Evolutionary conservation across 169 alveolate genomes (phyloP), one percentile per base, ranked within the genome.

Genomic region (Theileria luwenshuni): DNA sequence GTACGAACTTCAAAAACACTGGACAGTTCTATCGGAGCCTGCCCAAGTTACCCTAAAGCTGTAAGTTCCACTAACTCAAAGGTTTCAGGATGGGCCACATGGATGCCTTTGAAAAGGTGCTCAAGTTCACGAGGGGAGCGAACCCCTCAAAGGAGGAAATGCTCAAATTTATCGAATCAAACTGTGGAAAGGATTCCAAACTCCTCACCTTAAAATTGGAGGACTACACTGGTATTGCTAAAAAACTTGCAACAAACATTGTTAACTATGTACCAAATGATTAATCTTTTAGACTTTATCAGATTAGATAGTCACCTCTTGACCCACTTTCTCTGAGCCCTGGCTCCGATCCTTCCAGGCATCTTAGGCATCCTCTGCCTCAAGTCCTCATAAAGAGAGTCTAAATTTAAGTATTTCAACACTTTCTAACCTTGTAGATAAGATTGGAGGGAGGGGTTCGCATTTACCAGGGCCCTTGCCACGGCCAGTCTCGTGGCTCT

Each of bases 1-100:
- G 17, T 45, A 84, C 27, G 98, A 96, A 54, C 83, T 96, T 13
- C 86, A 94, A 47, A 33, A 87, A 32, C 93, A 96, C 69, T 96
- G 98, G 96, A 96, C 92, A 61, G 90, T 95, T 0, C 87, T 96
- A 13, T 98, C 98, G 33, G 99, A 96, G 81, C 98, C 98, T 0
- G 87, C 94, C 19, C 95, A 96, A 76, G 91, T 94, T 30, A 83
- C 93, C 8, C 86, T 96, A 93, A 85, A 97, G 80, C 91, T 91
- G 84, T 89, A 45, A 21, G 25, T 60, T 49, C 58, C 60, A n/a
- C 19, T 6, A 23, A n/a, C 60, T 33, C 47, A 33, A 51, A 1
- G 32, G 13, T 10, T 54, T 62, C 63, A 70, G 79, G 61, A 59
- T 51, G 68, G 90, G 90, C 25, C 75, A 70, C 47, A 32, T 61